Percentiles rank a stretch among this genome's conserved stretches.
Evolutionary conservation across 352 stramenopile species (phyloP).

Genomic region (Thraustochytrium striatum): DNA sequence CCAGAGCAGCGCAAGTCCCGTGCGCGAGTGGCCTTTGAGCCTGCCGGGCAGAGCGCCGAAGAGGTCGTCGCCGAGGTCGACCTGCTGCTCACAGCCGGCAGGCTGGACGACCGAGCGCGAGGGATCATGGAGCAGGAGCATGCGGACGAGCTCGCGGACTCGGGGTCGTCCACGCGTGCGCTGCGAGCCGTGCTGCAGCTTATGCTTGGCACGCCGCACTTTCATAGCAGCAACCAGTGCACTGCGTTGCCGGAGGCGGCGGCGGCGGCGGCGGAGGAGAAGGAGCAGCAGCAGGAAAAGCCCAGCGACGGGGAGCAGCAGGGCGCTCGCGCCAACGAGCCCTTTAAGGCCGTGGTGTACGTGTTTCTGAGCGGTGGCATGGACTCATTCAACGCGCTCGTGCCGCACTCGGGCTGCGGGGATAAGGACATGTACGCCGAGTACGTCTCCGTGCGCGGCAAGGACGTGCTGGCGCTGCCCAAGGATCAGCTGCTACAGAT

Average conservation of each 20-base stretch:
- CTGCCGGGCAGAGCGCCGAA: background rate
- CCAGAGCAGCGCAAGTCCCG: too few relatives aligned
- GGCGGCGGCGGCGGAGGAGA: too few relatives aligned
- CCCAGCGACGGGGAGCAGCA: background rate
- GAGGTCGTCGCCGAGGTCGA: slow-evolving; percentile 60
- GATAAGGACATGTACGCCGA: slow-evolving; percentile 54
- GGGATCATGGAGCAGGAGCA: slow-evolving; percentile 10
- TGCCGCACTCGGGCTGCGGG: slow-evolving; percentile 59
- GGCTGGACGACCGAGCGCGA: slow-evolving; percentile 54
- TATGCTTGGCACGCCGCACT: slow-evolving; percentile 58
- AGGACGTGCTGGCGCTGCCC: background rate
- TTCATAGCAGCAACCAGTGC: too few relatives aligned
- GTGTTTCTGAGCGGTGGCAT: slow-evolving; percentile 59
- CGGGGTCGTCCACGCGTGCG: background rate
- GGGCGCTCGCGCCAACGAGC: background rate
- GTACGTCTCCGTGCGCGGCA: slow-evolving; percentile 53
- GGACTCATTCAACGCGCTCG: slow-evolving; percentile 61
- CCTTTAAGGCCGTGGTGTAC: slow-evolving; percentile 62
- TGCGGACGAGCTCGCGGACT: background rate
- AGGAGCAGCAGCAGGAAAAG: slow-evolving; percentile 53
- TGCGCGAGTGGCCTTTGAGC: background rate
- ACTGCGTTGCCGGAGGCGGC: too few relatives aligned
- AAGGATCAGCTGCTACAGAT: background rate
- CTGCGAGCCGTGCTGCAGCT: slow-evolving; percentile 54
- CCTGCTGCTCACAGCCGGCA: slow-evolving; percentile 58